Conservation (phyloP, 176 grass and related monocot genomes). For the Melocanna baccifera region DNA sequence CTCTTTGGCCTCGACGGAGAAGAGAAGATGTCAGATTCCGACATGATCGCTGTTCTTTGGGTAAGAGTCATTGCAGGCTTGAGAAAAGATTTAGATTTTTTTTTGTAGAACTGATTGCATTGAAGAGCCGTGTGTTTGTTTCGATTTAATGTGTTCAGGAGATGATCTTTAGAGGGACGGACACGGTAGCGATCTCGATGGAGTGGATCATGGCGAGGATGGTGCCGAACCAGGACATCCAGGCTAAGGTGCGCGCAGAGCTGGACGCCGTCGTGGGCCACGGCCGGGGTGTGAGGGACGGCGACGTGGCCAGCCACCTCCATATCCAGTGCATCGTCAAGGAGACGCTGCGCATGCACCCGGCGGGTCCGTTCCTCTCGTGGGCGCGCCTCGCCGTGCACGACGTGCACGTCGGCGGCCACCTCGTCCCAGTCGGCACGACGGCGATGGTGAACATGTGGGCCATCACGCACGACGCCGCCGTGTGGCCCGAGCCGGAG, state of each 20-base stretch:
- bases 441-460: constrained; percentile 97
- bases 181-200: constrained; percentile 71
- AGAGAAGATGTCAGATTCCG: constrained; percentile 67
- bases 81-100: background rate
- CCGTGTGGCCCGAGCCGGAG: constrained; percentile 54
- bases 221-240: constrained; percentile 71
- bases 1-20: constrained; percentile 57
- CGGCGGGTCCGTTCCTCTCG: constrained; percentile 72
- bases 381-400: constrained; percentile 82
- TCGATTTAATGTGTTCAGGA: constrained; percentile 39
- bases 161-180: constrained; percentile 83
- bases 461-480: constrained; percentile 67
- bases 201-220: constrained; percentile 85
- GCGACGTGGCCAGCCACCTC: constrained; percentile 49
- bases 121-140: background rate
- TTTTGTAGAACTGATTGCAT: background rate
- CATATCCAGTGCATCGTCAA: constrained; percentile 70
- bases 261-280: constrained; percentile 43
- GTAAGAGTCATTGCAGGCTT: constrained; percentile 24
- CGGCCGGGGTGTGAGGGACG: constrained; percentile 36
- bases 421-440: constrained; percentile 67
- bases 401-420: constrained; percentile 55
- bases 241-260: constrained; percentile 60
- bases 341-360: constrained; percentile 82
- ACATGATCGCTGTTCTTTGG: constrained; percentile 86